Evolutionary conservation across 371 early-diverging fungal species (phyloP).

Genomic region (Mucor piriformis): DNA sequence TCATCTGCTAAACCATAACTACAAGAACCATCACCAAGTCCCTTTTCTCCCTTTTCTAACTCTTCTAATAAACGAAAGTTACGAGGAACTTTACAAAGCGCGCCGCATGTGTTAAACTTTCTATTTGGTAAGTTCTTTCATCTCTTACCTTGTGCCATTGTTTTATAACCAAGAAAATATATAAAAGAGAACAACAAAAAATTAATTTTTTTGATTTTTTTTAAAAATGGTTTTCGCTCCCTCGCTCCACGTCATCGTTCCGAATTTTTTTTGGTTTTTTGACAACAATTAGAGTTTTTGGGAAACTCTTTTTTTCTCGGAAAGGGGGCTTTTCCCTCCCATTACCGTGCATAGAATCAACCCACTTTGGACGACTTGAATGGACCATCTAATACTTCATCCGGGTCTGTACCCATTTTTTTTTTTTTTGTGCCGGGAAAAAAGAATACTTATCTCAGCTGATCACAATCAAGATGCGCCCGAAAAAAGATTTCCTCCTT

Average conservation of each 20-base stretch:
- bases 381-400: no score
- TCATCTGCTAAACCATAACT: slow-evolving; percentile 91
- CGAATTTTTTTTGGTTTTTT: no score
- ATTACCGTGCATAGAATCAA: no score
- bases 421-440: neutral
- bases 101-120: neutral
- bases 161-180: slow-evolving; percentile 1
- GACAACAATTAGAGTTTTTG: no score
- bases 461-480: neutral
- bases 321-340: no score
- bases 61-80: slow-evolving; percentile 97
- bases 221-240: no score
- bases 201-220: neutral
- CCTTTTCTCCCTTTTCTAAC: slow-evolving; percentile 97
- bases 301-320: no score
- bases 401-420: neutral
- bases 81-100: slow-evolving; percentile 76
- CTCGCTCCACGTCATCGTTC: no score
- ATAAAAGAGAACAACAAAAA: neutral
- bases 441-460: neutral
- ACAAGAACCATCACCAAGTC: slow-evolving; percentile 92
- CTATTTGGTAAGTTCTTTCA: neutral
- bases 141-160: slow-evolving; percentile 22
- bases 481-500: neutral
- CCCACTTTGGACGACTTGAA: no score